A percentile compares a stretch with the other conserved stretches of the same genome.
These are phyloP conservation scores for Paramecium biaurelia DNA, from an alignment of 73 alveolate genomes.

Conservation along the genomic window DNA sequence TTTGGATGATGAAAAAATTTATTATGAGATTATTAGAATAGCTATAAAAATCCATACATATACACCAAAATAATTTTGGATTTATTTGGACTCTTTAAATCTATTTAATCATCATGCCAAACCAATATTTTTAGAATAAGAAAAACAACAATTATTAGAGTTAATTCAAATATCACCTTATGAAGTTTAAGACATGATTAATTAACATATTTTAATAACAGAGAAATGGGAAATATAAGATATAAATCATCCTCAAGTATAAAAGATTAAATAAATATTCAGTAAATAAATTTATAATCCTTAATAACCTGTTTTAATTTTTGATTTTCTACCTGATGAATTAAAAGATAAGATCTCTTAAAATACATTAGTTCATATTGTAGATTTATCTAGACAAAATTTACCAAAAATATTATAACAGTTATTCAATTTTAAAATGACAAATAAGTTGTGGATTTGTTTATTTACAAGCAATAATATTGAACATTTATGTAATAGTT, in stretches of 20 bases:
- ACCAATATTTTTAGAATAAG: neutral
- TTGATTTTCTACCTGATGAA: neutral
- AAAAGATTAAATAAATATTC: neutral
- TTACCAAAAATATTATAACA: neutral
- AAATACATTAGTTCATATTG: neutral
- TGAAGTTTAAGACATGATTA: neutral
- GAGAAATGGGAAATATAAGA: neutral
- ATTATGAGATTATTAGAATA: neutral
- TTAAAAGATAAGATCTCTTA: neutral
- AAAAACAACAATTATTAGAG: neutral
- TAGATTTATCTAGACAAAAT: neutral
- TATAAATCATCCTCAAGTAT: neutral
- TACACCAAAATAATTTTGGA: neutral
- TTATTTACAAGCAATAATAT: neutral
- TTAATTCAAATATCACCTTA: neutral
- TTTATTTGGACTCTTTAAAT: neutral
- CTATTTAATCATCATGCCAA: conserved; percentile 11
- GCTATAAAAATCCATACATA: neutral
- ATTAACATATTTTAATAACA: neutral
- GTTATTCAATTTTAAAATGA: neutral
- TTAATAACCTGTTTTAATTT: neutral
- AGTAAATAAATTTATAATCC: neutral
- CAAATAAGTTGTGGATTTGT: neutral
- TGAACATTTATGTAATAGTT: neutral
- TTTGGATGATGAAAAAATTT: neutral